Conservation (phyloP, 202 grass and related monocot genomes). For the Panicum hallii region DNA sequence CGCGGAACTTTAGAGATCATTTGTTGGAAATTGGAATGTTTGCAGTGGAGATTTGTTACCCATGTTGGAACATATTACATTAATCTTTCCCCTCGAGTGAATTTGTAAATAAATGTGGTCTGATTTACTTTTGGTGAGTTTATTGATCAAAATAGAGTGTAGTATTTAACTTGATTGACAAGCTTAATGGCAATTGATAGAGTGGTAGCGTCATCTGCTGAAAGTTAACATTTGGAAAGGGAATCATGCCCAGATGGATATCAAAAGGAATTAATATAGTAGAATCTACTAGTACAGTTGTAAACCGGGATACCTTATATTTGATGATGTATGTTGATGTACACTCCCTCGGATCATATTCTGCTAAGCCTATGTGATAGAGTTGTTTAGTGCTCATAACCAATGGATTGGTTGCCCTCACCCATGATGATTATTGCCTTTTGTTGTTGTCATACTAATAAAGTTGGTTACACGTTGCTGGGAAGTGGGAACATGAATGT, state of each 20-base stretch:
- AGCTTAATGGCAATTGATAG: neutral
- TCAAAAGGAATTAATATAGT: neutral
- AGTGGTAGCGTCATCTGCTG: neutral
- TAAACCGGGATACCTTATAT: neutral
- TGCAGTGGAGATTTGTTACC: neutral
- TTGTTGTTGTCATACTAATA: neutral
- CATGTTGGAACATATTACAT: neutral
- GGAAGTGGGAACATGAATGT: slow-evolving; percentile 4
- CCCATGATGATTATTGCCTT: neutral
- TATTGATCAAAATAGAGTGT: neutral
- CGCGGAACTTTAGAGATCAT: neutral
- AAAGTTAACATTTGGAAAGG: neutral
- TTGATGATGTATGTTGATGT: slow-evolving; percentile 13
- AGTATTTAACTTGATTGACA: neutral
- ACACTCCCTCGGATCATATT: neutral
- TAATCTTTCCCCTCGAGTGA: neutral
- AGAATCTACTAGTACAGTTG: neutral
- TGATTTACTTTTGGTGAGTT: neutral
- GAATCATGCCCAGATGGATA: neutral
- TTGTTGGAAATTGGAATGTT: neutral
- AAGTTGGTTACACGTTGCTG: neutral
- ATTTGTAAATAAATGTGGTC: neutral
- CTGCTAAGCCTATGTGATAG: neutral
- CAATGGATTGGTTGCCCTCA: neutral
- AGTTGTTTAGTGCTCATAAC: neutral